Base-by-base conservation (phyloP, 768 basidiomycete species). In the Lentinus tigrinus region DNA sequence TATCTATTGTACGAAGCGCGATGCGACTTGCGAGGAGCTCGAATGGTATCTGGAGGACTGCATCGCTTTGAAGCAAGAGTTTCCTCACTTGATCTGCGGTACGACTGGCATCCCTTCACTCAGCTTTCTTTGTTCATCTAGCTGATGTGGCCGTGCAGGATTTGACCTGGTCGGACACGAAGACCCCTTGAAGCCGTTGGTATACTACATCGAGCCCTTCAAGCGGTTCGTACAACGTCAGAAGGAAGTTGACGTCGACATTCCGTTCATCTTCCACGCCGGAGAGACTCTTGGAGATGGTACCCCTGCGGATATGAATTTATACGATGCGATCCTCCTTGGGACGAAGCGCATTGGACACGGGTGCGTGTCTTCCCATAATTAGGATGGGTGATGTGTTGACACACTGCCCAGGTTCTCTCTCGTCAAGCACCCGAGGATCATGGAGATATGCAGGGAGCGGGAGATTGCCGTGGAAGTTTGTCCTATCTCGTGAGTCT, bases 101-200 rank as follows among this genome's bases (percentile, higher is more conserved):
- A 11, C 43, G n/a, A 21, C 17, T 3, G 3, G 8, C 43, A 23
- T 5, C 6, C 43, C 5, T 14, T 39, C 34, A 6, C 43, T 37
- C 49, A 37, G 28, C 49, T 16, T 65, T 40, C 37, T 17, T 40
- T 16, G 39, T 39, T 46, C 23, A 31, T 31, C 10, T 10, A 10
- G 10, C 10, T 31, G 28, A 31, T 31, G n/a, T n/a, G n/a, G n/a
- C n/a, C 10, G 28, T 31, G 81, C 82, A 44, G 89, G 88, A 2
- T 93, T 91, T 64, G 90, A 92, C 72, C 78, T 92, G 19, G 89
- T 91, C n/a, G 89, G 89, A 4, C 77, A 86, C 47, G 89, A 92
- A 65, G 85, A 91, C 65, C 72, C 71, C 5, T 63, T 82, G 26
- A 77, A 74, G 39, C 87, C 88, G 16, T 75, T 90, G 37, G 81